A percentile compares a stretch with the other conserved stretches of the same genome.
phyloP scores from a whole-genome alignment of 352 stramenopile species.

The Pythium vanterpoolii region DNA sequence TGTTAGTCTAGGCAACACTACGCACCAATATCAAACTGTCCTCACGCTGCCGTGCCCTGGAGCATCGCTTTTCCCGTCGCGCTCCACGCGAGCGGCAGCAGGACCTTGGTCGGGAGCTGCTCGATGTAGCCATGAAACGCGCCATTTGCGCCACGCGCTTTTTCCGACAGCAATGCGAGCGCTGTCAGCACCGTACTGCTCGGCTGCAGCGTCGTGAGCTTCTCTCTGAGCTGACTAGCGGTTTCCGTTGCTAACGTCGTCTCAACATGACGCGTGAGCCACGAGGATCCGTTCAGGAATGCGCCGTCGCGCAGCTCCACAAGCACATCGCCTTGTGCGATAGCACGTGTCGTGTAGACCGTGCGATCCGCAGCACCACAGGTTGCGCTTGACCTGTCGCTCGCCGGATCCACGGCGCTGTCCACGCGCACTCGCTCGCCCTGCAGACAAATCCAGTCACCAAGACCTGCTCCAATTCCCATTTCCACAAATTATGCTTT shows the following conservation, averaged over 20 bases:
- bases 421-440: slow-evolving; percentile 32
- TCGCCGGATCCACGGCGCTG: slow-evolving; percentile 40
- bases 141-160: slow-evolving; percentile 31
- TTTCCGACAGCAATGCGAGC: slow-evolving; percentile 47
- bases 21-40: neutral
- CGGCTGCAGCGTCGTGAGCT: slow-evolving; percentile 31
- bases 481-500: neutral
- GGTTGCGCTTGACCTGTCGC: slow-evolving; percentile 8
- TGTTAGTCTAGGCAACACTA: neutral
- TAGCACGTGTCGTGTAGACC: slow-evolving; percentile 39
- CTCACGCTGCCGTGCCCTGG: slow-evolving; percentile 48
- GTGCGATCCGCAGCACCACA: slow-evolving; percentile 41
- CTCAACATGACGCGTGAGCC: slow-evolving; percentile 28
- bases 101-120: slow-evolving; percentile 46
- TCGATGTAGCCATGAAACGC: slow-evolving; percentile 55
- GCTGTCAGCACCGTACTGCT: slow-evolving; percentile 45
- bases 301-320: slow-evolving; percentile 35
- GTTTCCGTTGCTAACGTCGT: neutral
- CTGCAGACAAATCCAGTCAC: slow-evolving; percentile 37
- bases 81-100: slow-evolving; percentile 51
- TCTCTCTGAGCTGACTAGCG: slow-evolving; percentile 21
- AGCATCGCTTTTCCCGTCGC: slow-evolving; percentile 28
- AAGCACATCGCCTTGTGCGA: slow-evolving; percentile 32
- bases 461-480: slow-evolving; percentile 15
- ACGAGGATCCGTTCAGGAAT: slow-evolving; percentile 47